Evolutionary conservation across 2,329 filamentous ascomycete species (phyloP).

Genomic region (Pestalotiopsis sp.): DNA sequence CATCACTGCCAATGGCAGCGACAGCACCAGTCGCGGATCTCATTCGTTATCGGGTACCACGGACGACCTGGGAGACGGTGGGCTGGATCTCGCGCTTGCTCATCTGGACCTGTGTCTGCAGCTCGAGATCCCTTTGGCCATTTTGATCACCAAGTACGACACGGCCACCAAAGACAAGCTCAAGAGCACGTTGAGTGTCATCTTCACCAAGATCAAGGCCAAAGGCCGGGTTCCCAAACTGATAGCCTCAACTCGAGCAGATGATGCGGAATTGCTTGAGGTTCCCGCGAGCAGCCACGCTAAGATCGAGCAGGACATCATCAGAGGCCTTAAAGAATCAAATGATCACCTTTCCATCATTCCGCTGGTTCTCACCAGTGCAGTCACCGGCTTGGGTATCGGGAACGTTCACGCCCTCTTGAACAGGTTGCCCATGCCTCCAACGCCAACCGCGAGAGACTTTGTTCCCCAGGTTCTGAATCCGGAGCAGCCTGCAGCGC

Average conservation of each 20-base stretch:
- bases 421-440: constrained; percentile 72
- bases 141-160: constrained; percentile 91
- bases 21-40: constrained; percentile 40
- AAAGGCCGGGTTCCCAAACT: constrained; percentile 75
- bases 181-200: constrained; percentile 69
- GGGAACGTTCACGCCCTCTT: constrained; percentile 81
- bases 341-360: constrained; percentile 57
- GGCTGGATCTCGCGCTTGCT: constrained; percentile 74
- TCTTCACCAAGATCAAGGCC: constrained; percentile 78
- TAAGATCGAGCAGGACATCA: constrained; percentile 56
- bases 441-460: constrained; percentile 54
- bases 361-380: constrained; percentile 86
- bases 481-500: constrained; percentile 60
- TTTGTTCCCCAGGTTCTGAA: constrained; percentile 58
- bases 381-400: constrained; percentile 83
- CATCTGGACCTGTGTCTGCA: constrained; percentile 86
- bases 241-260: constrained; percentile 59
- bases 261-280: constrained; percentile 53
- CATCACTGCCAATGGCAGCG: constrained; percentile 76
- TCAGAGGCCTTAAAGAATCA: constrained; percentile 51
- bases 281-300: constrained; percentile 59
- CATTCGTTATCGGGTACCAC: constrained; percentile 50
- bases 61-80: constrained; percentile 55
- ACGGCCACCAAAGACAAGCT: constrained; percentile 75
- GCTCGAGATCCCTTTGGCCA: constrained; percentile 73